Evolutionary conservation across 805 yeast genomes (phyloP), one percentile per base, ranked within the genome.

Genomic region (Starmerella gropengiesseri): DNA sequence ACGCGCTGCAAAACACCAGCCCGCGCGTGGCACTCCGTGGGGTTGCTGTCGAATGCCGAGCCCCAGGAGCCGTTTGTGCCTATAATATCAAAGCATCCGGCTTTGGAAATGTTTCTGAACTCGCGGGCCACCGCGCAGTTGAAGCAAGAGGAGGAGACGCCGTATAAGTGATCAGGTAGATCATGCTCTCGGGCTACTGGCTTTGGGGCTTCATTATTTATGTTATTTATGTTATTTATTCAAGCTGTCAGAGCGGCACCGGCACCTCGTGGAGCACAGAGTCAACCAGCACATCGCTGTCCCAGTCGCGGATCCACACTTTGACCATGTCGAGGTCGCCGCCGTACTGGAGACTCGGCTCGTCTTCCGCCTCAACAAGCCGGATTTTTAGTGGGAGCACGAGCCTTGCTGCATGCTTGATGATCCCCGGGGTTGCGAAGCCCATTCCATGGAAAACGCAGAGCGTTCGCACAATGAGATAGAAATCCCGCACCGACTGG

Each of bases 281-380:
- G 39, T 73, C 78, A 0, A 76, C 62, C 0, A 77, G 66, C 33
- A 70, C 51, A 13, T 67, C 70, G 0, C 66, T 67, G 38, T 67
- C 69, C 66, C 77, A 68, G 34, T 63, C 61, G 27, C 54, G 55
- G 48, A 72, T 52, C 55, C 75, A 57, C 38, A 64, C 66, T 16
- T 58, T 55, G 4, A 69, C 64, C 14, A 73, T 45, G 9, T 54
- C 61, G 12, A 60, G 46, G 47, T 75, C 78, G 33, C 79, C 69
- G 1, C 83, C 82, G 59, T 74, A 77, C 32, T 65, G 59, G 25
- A 75, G 53, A 2, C 75, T 62, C 0, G 77, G 69, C 49, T 77
- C 83, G 20, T 70, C 65, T 14, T 60, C 60, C 0, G 74, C 61
- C 2, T 54, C 44, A 3, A 64, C 50, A 17, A 73, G 41, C 8